These are phyloP conservation scores for Botryosphaeria dothidea DNA, from an alignment of 2,329 filamentous ascomycete species.

Conservation along the genomic window DNA sequence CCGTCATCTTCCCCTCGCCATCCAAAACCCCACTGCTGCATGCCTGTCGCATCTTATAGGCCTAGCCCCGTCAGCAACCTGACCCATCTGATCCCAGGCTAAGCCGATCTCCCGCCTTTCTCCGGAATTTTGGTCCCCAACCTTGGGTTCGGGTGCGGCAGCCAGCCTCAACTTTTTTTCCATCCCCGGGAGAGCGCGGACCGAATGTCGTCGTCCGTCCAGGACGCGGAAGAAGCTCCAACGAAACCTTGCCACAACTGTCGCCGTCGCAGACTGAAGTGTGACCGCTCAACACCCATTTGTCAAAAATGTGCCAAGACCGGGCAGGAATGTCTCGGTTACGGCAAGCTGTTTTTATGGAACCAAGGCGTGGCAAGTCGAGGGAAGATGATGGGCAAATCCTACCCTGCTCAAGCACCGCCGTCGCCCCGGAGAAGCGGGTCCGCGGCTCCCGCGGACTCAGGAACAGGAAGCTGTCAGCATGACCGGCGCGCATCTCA, in stretches of 20 bases:
- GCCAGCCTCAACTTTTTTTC: background rate
- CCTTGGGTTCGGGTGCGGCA: background rate
- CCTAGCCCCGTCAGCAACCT: background rate
- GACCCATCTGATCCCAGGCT: background rate
- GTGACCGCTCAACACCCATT: slow-evolving; percentile 60
- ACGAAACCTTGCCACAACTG: slow-evolving; percentile 61
- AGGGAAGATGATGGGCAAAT: slow-evolving; percentile 57
- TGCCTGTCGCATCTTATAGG: background rate
- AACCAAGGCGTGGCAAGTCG: slow-evolving; percentile 54
- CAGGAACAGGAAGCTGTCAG: background rate
- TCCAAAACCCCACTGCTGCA: background rate
- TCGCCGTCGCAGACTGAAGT: slow-evolving; percentile 61
- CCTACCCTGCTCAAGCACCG: slow-evolving; percentile 31
- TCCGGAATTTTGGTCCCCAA: background rate
- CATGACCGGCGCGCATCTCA: background rate
- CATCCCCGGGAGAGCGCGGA: background rate
- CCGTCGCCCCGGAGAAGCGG: background rate
- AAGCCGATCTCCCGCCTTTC: background rate
- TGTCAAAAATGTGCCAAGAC: slow-evolving; percentile 61
- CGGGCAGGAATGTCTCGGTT: slow-evolving; percentile 62
- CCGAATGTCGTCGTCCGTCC: slow-evolving; percentile 1
- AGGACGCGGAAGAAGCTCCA: slow-evolving; percentile 23
- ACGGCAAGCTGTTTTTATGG: slow-evolving; percentile 63
- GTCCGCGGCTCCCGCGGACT: background rate
- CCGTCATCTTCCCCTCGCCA: background rate